These are phyloP conservation scores for Urostyla sp. DNA, from an alignment of 73 alveolate species.

Conservation along the genomic window DNA sequence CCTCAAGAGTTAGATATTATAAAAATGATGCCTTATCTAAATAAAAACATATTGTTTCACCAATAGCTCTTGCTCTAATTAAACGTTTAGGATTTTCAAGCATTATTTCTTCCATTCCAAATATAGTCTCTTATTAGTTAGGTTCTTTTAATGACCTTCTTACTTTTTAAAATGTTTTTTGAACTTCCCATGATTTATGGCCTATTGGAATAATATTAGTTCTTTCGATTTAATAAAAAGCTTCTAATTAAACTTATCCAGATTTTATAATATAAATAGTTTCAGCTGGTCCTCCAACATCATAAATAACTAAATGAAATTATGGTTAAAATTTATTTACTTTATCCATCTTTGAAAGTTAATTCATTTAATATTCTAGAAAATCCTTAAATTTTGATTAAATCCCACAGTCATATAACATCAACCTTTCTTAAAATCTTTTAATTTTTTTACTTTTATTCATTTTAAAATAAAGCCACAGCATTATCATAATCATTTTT, in stretches of 20 bases:
- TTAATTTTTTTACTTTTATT: slow-evolving; percentile 28
- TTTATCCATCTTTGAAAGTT: slow-evolving; percentile 17
- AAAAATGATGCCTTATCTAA: slow-evolving; percentile 19
- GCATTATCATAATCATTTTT: slow-evolving; percentile 58
- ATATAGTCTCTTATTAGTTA: slow-evolving; percentile 7
- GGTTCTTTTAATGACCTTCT: too few relatives aligned
- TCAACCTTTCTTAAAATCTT: slow-evolving; percentile 23
- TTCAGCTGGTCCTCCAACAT: slow-evolving; percentile 36
- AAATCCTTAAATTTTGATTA: slow-evolving; percentile 34
- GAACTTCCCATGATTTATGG: slow-evolving; percentile 32
- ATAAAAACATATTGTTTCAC: slow-evolving; percentile 43
- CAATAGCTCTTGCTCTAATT: slow-evolving; percentile 52
- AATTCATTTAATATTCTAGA: slow-evolving; percentile 20
- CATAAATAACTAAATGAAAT: slow-evolving; percentile 19
- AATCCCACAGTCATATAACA: slow-evolving; percentile 44
- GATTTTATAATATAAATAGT: slow-evolving; percentile 18
- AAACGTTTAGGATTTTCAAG: slow-evolving; percentile 22
- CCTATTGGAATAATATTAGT: slow-evolving; percentile 45
- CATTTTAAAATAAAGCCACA: slow-evolving; percentile 21
- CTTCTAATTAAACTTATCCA: slow-evolving; percentile 43
- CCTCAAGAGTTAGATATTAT: slow-evolving; percentile 41
- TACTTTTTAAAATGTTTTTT: slow-evolving; percentile 23
- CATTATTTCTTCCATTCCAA: slow-evolving; percentile 44
- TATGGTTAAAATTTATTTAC: not conserved
- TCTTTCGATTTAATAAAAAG: slow-evolving; percentile 33